These are phyloP conservation scores for Echria macrotheca DNA, from an alignment of 495 filamentous ascomycete genomes.

Conservation along the genomic window DNA sequence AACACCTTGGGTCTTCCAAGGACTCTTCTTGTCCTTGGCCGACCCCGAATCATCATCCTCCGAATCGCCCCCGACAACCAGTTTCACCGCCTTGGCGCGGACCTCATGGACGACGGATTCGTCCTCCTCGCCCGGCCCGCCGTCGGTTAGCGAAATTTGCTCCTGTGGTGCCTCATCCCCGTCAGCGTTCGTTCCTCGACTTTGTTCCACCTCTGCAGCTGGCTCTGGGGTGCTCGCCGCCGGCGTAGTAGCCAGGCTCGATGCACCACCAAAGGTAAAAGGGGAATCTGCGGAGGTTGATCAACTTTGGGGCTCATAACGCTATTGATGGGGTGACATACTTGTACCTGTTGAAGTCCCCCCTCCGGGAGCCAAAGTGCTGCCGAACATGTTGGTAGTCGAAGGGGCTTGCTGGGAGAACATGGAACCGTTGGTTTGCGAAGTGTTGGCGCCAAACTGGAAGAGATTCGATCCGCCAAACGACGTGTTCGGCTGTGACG, in stretches of 20 bases:
- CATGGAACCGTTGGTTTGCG: slow-evolving; percentile 15
- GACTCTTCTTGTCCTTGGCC: slow-evolving; percentile 32
- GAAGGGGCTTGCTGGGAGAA: slow-evolving; percentile 23
- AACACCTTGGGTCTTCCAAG: slow-evolving; percentile 57
- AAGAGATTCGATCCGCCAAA: slow-evolving; percentile 24
- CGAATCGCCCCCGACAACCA: slow-evolving; percentile 26
- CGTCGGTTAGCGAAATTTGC: slow-evolving; percentile 58
- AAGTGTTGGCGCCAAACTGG: too few species aligned
- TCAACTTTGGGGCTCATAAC: slow-evolving; percentile 24
- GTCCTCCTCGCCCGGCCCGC: slow-evolving; percentile 65
- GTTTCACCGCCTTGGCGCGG: slow-evolving; percentile 57
- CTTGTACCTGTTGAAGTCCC: slow-evolving; percentile 41
- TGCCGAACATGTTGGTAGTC: slow-evolving; percentile 24
- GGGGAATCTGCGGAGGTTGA: slow-evolving; percentile 32
- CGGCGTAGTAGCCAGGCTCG: slow-evolving; percentile 52
- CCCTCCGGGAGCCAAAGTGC: slow-evolving; percentile 30
- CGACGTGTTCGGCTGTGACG: slow-evolving; percentile 10
- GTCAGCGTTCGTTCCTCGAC: slow-evolving; percentile 40
- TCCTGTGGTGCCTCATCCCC: slow-evolving; percentile 46
- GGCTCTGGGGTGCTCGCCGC: slow-evolving; percentile 59
- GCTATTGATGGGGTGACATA: too few species aligned
- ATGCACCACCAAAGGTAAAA: slow-evolving; percentile 43
- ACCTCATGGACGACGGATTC: slow-evolving; percentile 60
- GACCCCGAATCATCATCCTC: slow-evolving; percentile 34
- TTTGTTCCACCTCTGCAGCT: slow-evolving; percentile 49